Conservation (phyloP, 331 rosid genomes). For the Pyrus hybrid region DNA sequence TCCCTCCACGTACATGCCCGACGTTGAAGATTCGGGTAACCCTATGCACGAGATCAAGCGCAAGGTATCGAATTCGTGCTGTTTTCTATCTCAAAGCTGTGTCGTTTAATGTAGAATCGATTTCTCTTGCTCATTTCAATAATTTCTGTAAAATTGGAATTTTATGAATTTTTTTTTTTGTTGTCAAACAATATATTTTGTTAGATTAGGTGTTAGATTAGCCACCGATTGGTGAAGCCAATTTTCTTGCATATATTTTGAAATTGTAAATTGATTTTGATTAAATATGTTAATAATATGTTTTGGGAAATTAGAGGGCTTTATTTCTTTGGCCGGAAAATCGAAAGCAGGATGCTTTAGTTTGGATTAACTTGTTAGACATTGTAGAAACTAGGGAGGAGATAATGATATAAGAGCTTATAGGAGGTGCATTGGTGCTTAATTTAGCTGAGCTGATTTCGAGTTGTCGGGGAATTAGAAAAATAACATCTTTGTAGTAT, state of each 20-base stretch:
- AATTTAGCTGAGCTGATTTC: not conserved
- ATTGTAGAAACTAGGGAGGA: not conserved
- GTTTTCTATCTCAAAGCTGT: not conserved
- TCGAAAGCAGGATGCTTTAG: not conserved
- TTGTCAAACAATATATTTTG: too few relatives aligned
- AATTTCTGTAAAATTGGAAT: not conserved
- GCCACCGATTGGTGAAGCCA: not conserved
- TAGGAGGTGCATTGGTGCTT: not conserved
- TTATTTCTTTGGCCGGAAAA: not conserved
- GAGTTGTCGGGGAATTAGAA: not conserved
- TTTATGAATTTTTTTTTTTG: not conserved
- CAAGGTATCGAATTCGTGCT: constrained; percentile 44
- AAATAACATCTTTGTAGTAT: not conserved
- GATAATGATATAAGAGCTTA: not conserved
- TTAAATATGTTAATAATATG: not conserved
- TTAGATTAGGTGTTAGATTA: too few relatives aligned
- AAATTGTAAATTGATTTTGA: not conserved
- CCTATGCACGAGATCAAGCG: constrained; percentile 96
- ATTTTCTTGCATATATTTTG: not conserved
- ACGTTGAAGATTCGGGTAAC: constrained; percentile 53
- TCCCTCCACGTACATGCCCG: constrained; percentile 68
- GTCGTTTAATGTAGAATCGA: not conserved
- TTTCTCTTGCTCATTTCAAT: not conserved
- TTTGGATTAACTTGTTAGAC: not conserved
- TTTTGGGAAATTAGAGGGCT: not conserved